phyloP scores from a whole-genome alignment of 2,329 filamentous ascomycete species.

The Byssothecium circinans region DNA sequence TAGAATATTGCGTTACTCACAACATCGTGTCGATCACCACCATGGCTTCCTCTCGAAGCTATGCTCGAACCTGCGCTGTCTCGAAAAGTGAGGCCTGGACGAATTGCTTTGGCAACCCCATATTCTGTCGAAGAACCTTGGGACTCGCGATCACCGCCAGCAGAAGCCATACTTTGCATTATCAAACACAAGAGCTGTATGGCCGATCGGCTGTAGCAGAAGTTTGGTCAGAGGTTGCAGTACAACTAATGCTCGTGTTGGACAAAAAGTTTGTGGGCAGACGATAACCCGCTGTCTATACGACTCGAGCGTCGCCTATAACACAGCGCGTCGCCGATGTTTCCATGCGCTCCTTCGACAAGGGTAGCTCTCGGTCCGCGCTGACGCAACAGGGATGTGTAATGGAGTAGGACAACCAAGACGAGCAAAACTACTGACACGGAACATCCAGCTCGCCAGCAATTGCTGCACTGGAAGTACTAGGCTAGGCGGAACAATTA shows the following conservation, averaged over 20 bases:
- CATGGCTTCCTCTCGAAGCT: constrained; percentile 19
- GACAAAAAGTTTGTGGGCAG: constrained; percentile 12
- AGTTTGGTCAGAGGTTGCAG: constrained; percentile 3
- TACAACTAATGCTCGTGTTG: constrained; percentile 6
- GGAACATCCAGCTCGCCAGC: constrained; percentile 5
- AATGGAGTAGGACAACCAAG: constrained; percentile 10
- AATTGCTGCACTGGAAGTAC: constrained; percentile 3
- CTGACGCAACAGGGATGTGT: constrained; percentile 11
- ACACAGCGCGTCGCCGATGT: constrained; percentile 9
- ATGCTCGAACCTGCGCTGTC: constrained; percentile 25
- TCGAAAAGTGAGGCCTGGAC: constrained; percentile 13
- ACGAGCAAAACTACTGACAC: constrained; percentile 7
- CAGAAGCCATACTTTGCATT: constrained; percentile 12
- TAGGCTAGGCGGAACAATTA: background rate
- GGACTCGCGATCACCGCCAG: constrained; percentile 16
- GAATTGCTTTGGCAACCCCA: constrained; percentile 14
- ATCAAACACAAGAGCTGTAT: constrained; percentile 2
- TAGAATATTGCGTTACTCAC: constrained; percentile 11
- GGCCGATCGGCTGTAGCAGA: constrained; percentile 1
- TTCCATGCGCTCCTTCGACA: constrained; percentile 7
- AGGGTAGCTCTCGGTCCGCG: constrained; percentile 6
- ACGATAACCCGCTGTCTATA: constrained; percentile 13
- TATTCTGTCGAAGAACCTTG: constrained; percentile 14
- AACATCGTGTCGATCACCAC: constrained; percentile 25
- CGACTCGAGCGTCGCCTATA: constrained; percentile 16